Conservation (phyloP, 2,329 filamentous ascomycete genomes). For the Cylindrodendrum hubeiense region DNA sequence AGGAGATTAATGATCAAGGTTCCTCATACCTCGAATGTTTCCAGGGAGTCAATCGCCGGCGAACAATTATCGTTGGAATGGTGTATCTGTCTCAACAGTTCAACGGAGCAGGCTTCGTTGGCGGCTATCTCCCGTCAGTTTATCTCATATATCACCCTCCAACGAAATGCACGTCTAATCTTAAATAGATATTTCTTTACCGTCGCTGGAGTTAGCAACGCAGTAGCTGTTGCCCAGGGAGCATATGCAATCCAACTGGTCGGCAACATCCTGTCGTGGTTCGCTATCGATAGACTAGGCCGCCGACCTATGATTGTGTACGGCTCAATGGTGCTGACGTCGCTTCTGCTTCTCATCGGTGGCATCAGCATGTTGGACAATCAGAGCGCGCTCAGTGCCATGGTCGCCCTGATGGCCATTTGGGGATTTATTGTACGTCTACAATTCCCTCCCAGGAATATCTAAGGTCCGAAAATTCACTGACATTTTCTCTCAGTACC, state of each 20-base stretch:
- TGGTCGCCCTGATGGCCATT: slow-evolving; percentile 12
- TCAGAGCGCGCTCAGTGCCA: not conserved
- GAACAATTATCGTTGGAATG: slow-evolving; percentile 44
- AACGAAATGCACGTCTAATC: not conserved
- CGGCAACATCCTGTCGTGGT: slow-evolving; percentile 45
- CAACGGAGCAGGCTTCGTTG: slow-evolving; percentile 43
- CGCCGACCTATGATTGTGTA: slow-evolving; percentile 43
- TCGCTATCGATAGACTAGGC: slow-evolving; percentile 43
- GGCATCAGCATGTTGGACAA: slow-evolving; percentile 18
- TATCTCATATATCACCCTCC: not conserved
- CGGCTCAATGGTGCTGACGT: slow-evolving; percentile 40
- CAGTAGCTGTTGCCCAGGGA: slow-evolving; percentile 41
- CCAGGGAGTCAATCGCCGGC: slow-evolving; percentile 36
- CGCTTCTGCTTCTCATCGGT: slow-evolving; percentile 42
- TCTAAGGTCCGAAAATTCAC: not conserved
- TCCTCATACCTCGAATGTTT: slow-evolving; percentile 42
- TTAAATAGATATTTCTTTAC: slow-evolving; percentile 38
- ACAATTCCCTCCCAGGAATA: not conserved
- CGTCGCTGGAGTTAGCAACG: slow-evolving; percentile 40
- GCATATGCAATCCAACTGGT: slow-evolving; percentile 44
- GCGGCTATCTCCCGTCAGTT: slow-evolving; percentile 35
- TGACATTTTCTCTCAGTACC: not conserved
- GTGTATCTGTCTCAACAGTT: slow-evolving; percentile 45
- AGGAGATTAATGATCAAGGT: slow-evolving; percentile 28
- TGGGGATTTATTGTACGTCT: slow-evolving; percentile 12